Base-by-base conservation (phyloP, 805 yeast genomes). In the Saccharomycopsis lassenensis region DNA sequence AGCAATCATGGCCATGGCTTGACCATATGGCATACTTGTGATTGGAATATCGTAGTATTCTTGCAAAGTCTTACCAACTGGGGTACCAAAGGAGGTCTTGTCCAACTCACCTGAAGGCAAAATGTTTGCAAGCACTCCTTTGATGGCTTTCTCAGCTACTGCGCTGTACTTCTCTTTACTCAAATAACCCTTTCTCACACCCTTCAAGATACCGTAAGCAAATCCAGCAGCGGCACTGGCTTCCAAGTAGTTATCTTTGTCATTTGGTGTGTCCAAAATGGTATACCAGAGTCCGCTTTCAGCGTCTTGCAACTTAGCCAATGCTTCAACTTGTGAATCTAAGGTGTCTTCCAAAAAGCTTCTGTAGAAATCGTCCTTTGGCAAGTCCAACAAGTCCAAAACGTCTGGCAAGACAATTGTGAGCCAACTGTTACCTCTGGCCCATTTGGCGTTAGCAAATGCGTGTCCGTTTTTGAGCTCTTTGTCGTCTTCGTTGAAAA, bases 1-100 rank as follows among this genome's bases (percentile, higher is more conserved):
- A 4, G 60, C 59, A 56, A 57, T 57, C 37, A 57, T 57, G n/a
- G 59, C 61, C 59, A 57, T 54, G 7, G 61, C 61, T 39, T 56
- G 60, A 1, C 61, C 61, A 39, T 57, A 56, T 5, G 60, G 60
- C 61, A 57, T 57, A 6, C 50, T 43, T 3, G 61, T 57, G 29
- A 57, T 47, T 17, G 58, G 58, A 36, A 57, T 57, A 29, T 57
- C 58, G 41, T 48, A 54, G 39, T 57, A 57, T 28, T 54, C 56
- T 42, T 57, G 59, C 33, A 56, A 44, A 32, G 38, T 40, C 24
- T 48, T 48, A 12, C 61, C 61, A 57, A 57, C 56, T 10, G 58
- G 59, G 4, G 62, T 57, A 20, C 62, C 62, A 36, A 57, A 57
- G 3, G 61, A 56, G 21, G 62, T 57, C 26, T 56, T 53, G 17